Conservation (phyloP, 345 rosid genomes). For the Mangifera indica region DNA sequence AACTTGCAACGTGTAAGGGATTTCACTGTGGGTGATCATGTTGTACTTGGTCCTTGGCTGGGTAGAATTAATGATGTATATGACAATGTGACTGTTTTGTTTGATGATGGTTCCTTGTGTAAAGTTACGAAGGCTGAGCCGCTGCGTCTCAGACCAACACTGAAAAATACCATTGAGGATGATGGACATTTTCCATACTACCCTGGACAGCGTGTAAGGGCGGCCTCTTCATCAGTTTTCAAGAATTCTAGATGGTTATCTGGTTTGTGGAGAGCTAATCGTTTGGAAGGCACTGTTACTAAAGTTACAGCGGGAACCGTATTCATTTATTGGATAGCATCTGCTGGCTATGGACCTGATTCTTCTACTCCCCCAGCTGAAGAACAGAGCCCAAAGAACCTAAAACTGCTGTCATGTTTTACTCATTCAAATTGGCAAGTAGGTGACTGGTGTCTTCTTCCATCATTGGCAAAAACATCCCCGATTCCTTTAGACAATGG, state of each 20-base stretch:
- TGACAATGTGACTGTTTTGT: constrained; percentile 89
- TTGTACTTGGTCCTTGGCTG: constrained; percentile 89
- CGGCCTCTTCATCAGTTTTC: constrained; percentile 78
- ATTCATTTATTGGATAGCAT: constrained; percentile 94
- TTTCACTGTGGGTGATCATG: constrained; percentile 82
- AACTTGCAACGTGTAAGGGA: constrained; percentile 85
- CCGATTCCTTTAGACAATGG: constrained; percentile 45
- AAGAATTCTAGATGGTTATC: constrained; percentile 79
- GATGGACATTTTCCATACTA: constrained; percentile 77
- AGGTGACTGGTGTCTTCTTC: constrained; percentile 87
- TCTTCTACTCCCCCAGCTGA: constrained; percentile 85
- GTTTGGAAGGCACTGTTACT: constrained; percentile 90
- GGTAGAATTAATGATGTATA: constrained; percentile 90
- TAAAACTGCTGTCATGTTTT: constrained; percentile 82
- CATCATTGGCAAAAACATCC: constrained; percentile 44
- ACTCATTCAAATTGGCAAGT: constrained; percentile 95
- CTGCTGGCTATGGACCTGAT: constrained; percentile 87
- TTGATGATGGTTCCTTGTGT: constrained; percentile 96
- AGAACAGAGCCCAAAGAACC: constrained; percentile 86
- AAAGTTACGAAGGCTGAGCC: constrained; percentile 88
- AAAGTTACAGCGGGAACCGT: constrained; percentile 84
- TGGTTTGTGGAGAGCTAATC: constrained; percentile 85
- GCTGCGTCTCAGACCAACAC: constrained; percentile 62
- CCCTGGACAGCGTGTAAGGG: constrained; percentile 95
- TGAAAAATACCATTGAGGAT: constrained; percentile 76